Evolutionary conservation across 306 rosid genomes (phyloP).

Genomic region (Argentina anserina): DNA sequence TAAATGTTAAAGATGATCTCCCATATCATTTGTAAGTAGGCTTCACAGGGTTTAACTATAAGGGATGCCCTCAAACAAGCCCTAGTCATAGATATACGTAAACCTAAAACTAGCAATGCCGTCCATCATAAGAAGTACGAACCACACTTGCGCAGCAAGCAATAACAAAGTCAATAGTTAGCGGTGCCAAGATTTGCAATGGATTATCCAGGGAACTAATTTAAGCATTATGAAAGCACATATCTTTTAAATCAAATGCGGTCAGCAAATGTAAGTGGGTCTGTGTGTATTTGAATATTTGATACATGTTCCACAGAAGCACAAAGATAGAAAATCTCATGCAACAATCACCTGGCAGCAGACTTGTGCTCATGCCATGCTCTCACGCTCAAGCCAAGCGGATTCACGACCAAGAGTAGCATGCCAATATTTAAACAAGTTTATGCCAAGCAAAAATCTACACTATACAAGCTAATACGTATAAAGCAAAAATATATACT

Average conservation of each 20-base stretch:
- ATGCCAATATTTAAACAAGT: no score
- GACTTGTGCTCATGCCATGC: no score
- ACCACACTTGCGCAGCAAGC: background rate
- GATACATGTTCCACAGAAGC: background rate
- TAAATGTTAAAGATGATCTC: background rate
- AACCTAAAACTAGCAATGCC: background rate
- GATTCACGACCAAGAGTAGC: no score
- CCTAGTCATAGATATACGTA: background rate
- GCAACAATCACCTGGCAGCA: background rate
- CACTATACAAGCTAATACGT: no score
- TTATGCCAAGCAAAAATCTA: no score
- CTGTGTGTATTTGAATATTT: no score
- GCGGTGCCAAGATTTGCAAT: background rate
- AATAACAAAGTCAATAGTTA: background rate
- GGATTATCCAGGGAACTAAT: background rate
- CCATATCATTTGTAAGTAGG: background rate
- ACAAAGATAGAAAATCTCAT: background rate
- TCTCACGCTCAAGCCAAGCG: no score
- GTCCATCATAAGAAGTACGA: background rate
- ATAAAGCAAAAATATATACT: no score
- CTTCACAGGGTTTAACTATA: background rate
- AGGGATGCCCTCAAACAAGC: background rate
- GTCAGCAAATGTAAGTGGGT: no score
- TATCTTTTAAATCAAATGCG: background rate
- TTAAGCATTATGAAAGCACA: background rate